Evolutionary conservation across 176 grass and related monocot genomes (phyloP).

Genomic region (Areca catechu): DNA sequence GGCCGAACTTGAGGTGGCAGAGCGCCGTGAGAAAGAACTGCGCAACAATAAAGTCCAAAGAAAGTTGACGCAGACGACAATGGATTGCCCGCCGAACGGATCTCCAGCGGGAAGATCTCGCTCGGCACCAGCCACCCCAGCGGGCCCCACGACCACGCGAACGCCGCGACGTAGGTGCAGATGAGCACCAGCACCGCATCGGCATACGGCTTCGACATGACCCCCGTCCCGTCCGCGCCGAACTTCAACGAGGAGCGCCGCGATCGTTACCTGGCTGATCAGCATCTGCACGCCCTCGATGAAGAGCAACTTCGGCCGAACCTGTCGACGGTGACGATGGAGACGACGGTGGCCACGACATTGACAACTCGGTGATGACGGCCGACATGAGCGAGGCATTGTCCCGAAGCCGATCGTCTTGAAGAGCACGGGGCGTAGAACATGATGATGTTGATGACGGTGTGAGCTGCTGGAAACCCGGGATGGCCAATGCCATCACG

Average conservation of each 20-base stretch:
- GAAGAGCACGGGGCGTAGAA: background rate
- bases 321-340: too few relatives aligned
- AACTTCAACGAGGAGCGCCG: conserved; percentile 35
- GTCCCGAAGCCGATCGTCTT: too few relatives aligned
- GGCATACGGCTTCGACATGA: conserved; percentile 12
- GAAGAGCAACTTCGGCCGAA: background rate
- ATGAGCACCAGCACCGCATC: conserved; percentile 33
- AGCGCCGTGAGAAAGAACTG: conserved; percentile 5
- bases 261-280: conserved; percentile 38
- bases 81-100: conserved; percentile 25
- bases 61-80: conserved; percentile 10
- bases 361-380: too few relatives aligned
- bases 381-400: too few relatives aligned
- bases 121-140: conserved; percentile 62
- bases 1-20: conserved; percentile 5
- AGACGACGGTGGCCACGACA: too few relatives aligned
- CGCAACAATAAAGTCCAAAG: conserved; percentile 8
- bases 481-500: conserved; percentile 13
- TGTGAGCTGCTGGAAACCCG: background rate
- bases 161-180: conserved; percentile 56
- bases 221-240: conserved; percentile 23
- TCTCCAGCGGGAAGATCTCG: conserved; percentile 84
- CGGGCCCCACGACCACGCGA: conserved; percentile 59
- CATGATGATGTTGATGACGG: background rate
- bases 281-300: conserved; percentile 13